Conservation (phyloP, 768 basidiomycete genomes). For the Udeniomyces megalosporus region DNA sequence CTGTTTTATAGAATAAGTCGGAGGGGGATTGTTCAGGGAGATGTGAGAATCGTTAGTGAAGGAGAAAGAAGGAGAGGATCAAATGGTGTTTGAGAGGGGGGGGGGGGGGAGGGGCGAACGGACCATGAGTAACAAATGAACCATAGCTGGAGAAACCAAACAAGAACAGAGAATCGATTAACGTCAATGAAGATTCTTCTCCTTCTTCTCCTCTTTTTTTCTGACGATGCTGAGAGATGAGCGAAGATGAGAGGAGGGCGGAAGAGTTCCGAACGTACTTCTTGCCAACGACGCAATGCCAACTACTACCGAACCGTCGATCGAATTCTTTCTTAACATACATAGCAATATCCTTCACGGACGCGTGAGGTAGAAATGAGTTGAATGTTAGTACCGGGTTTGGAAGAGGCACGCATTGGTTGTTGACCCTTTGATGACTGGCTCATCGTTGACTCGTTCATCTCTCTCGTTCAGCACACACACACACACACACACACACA, state of each 20-base stretch:
- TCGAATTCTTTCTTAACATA: slow-evolving; percentile 98
- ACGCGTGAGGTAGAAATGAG: neutral
- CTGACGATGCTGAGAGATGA: no score
- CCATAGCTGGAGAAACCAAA: slow-evolving; percentile 44
- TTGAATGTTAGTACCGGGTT: no score
- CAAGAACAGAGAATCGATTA: neutral
- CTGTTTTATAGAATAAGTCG: no score
- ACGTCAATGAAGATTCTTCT: no score
- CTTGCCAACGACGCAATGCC: slow-evolving; percentile 98
- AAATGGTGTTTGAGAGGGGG: neutral
- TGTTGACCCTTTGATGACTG: no score
- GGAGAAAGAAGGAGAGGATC: neutral
- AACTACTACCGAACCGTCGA: slow-evolving; percentile 76
- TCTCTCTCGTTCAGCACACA: no score
- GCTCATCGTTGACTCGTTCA: no score
- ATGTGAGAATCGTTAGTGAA: neutral
- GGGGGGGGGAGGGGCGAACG: neutral
- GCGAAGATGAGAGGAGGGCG: no score
- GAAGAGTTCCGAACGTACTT: slow-evolving; percentile 34
- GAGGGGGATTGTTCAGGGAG: no score
- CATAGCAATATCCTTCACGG: slow-evolving; percentile 61
- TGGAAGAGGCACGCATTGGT: no score
- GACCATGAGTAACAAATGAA: slow-evolving; percentile 92
- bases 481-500: no score
- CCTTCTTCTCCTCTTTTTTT: no score